Conservation (phyloP, 1,284 basidiomycete genomes). For the Schizophyllum amplum region DNA sequence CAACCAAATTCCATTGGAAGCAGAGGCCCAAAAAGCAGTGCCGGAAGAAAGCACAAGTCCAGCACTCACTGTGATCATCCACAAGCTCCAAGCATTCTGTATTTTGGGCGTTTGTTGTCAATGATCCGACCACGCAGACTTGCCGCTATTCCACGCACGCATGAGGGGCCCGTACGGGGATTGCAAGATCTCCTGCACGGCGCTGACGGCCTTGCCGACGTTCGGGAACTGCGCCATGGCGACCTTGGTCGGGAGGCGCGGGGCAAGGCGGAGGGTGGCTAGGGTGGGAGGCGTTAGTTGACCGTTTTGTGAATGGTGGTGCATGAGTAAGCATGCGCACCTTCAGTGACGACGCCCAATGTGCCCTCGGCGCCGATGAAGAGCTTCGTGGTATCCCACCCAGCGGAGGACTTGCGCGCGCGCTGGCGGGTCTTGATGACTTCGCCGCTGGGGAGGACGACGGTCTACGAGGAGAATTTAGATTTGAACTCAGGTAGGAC, state of each 20-base stretch:
- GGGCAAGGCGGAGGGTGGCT: constrained; percentile 77
- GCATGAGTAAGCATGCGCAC: no score
- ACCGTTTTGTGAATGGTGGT: no score
- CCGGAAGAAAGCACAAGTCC: background rate
- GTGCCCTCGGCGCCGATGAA: constrained; percentile 83
- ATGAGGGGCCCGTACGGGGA: constrained; percentile 52
- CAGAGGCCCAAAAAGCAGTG: background rate
- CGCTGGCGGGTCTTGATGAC: constrained; percentile 73
- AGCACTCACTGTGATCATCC: constrained; percentile 54
- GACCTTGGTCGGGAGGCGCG: constrained; percentile 66
- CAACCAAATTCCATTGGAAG: no score
- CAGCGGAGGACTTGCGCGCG: constrained; percentile 69
- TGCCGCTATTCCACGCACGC: constrained; percentile 29
- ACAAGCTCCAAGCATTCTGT: constrained; percentile 78
- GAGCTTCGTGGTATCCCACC: constrained; percentile 73
- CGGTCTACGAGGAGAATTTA: constrained; percentile 35
- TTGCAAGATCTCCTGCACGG: constrained; percentile 74
- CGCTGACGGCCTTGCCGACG: constrained; percentile 57
- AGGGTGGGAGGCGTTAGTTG: constrained; percentile 2
- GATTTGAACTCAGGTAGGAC: no score
- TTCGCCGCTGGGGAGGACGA: constrained; percentile 70
- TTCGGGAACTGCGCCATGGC: constrained; percentile 65
- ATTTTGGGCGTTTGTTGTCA: constrained; percentile 11
- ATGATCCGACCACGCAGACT: background rate
- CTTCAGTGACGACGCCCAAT: constrained; percentile 73